A percentile compares a stretch with the other conserved stretches of the same genome.
Conservation (phyloP, 192 early-diverging fungal genomes). For the Gryganskiella cystojenkinii region DNA sequence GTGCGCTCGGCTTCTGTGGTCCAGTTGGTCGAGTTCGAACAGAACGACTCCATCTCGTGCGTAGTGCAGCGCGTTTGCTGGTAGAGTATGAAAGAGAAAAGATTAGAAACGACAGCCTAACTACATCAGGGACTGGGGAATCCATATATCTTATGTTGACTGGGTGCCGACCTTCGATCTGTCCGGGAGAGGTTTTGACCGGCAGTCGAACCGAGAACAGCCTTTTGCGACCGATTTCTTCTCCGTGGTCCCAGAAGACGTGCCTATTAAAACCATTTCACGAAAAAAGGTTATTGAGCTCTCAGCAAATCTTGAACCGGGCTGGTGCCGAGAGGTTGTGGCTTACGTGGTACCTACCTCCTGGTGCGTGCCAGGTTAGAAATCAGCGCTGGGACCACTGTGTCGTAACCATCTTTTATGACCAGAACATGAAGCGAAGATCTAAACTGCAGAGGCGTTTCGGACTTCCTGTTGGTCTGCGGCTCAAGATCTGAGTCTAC, state of each 20-base stretch:
- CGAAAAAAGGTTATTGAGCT: background rate
- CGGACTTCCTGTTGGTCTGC: background rate
- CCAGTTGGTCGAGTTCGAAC: slow-evolving; percentile 26
- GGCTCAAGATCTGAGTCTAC: background rate
- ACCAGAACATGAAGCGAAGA: slow-evolving; percentile 23
- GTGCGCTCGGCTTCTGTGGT: slow-evolving; percentile 11
- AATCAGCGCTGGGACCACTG: slow-evolving; percentile 17
- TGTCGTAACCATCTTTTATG: slow-evolving; percentile 27
- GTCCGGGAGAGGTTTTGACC: background rate
- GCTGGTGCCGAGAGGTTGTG: background rate
- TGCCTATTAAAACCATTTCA: background rate
- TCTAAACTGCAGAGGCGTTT: background rate
- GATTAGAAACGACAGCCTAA: no score
- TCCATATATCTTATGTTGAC: no score
- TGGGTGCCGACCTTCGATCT: slow-evolving; percentile 7
- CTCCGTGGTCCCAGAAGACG: slow-evolving; percentile 26
- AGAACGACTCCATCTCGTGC: slow-evolving; percentile 23
- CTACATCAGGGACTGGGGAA: background rate
- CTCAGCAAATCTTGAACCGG: background rate
- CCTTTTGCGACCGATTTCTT: background rate
- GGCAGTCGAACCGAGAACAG: slow-evolving; percentile 9
- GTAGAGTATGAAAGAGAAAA: no score
- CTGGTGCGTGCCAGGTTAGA: slow-evolving; percentile 12
- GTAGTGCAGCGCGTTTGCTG: slow-evolving; percentile 2
- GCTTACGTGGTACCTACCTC: background rate